Conservation (phyloP, 805 yeast species). For the Cyberlindnera mrakii region DNA sequence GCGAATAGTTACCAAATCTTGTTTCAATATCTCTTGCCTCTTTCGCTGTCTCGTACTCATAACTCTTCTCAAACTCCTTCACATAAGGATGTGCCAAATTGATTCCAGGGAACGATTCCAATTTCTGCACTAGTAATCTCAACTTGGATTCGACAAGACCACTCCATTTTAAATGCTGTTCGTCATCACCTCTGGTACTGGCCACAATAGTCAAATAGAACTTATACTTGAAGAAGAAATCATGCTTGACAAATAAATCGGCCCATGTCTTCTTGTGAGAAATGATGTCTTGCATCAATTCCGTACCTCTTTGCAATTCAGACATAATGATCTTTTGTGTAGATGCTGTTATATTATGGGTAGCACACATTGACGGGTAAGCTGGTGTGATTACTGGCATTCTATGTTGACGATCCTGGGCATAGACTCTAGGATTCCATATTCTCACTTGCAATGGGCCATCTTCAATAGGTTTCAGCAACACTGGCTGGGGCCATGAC, state of each 20-base stretch:
- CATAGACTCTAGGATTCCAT: constrained; percentile 92
- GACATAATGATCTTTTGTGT: constrained; percentile 75
- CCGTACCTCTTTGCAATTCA: constrained; percentile 77
- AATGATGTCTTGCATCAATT: constrained; percentile 61
- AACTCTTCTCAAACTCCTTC: constrained; percentile 61
- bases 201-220: constrained; percentile 81
- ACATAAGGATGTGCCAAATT: constrained; percentile 86
- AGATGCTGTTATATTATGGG: constrained; percentile 88
- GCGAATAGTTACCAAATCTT: constrained; percentile 55
- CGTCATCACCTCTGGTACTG: constrained; percentile 64
- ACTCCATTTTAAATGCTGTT: constrained; percentile 85
- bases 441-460: constrained; percentile 95
- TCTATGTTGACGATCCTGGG: constrained; percentile 81
- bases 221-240: constrained; percentile 77
- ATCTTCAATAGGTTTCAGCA: constrained; percentile 88
- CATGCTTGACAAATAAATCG: constrained; percentile 71
- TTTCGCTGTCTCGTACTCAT: constrained; percentile 42
- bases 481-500: constrained; percentile 98
- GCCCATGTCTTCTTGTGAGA: constrained; percentile 64
- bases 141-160: constrained; percentile 90
- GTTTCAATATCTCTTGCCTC: constrained; percentile 51
- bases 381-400: constrained; percentile 99
- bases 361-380: constrained; percentile 98
- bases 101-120: constrained; percentile 73
- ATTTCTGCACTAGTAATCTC: constrained; percentile 73